phyloP scores from a whole-genome alignment of 2,329 filamentous ascomycete genomes.

The Tothia fuscella region DNA sequence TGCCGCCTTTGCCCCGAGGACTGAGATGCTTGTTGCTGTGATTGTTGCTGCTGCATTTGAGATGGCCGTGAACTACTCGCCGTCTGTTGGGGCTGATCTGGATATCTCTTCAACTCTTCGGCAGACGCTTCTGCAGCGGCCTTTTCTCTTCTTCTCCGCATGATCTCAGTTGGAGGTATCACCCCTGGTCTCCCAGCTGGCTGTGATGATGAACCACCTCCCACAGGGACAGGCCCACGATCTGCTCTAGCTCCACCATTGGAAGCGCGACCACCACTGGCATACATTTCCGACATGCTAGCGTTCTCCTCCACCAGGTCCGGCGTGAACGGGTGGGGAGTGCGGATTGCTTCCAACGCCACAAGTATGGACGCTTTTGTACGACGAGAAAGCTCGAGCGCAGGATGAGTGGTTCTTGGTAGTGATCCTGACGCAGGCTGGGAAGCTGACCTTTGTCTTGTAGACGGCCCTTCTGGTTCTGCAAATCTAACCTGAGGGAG shows the following conservation, averaged over 20 bases:
- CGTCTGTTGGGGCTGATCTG: too few relatives aligned
- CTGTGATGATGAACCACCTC: constrained; percentile 15
- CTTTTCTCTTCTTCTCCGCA: constrained; percentile 70
- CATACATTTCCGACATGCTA: constrained; percentile 73
- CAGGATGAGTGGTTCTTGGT: constrained; percentile 39
- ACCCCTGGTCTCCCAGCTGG: constrained; percentile 42
- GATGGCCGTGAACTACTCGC: constrained; percentile 33
- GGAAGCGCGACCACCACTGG: constrained; percentile 20
- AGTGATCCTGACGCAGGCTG: constrained; percentile 19
- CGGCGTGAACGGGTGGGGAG: constrained; percentile 70
- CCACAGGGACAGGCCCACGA: constrained; percentile 37
- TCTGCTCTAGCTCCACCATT: constrained; percentile 45
- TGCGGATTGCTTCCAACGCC: constrained; percentile 76
- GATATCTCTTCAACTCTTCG: constrained; percentile 29
- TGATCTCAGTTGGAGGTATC: constrained; percentile 77
- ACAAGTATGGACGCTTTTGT: constrained; percentile 87
- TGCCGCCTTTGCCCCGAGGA: neutral
- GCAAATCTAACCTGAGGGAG: constrained; percentile 24
- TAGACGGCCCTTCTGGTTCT: constrained; percentile 20
- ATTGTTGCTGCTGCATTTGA: constrained; percentile 39
- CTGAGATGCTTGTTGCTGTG: constrained; percentile 1
- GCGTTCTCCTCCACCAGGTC: constrained; percentile 82
- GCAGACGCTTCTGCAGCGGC: constrained; percentile 55
- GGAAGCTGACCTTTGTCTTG: constrained; percentile 22
- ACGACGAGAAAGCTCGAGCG: constrained; percentile 63